Conservation (phyloP, 805 yeast genomes). For the Yamadazyma insecticola region DNA sequence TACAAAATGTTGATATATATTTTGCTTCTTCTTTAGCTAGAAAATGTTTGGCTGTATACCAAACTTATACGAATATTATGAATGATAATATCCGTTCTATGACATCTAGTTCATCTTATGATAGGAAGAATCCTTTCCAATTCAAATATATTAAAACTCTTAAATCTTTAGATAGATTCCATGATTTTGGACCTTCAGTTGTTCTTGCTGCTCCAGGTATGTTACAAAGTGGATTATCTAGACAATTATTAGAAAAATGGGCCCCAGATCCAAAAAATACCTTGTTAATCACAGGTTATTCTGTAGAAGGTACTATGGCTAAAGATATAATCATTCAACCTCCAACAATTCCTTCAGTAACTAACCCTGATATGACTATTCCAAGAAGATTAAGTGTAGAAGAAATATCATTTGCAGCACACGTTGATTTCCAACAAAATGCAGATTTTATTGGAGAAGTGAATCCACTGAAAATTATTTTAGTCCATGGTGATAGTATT, state of each 20-base stretch:
- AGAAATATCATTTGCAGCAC: conserved; percentile 98
- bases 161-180: conserved; percentile 75
- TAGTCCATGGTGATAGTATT: conserved; percentile 95
- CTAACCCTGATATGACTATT: conserved; percentile 75
- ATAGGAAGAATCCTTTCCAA: conserved; percentile 68
- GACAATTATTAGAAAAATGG: conserved; percentile 92
- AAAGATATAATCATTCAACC: conserved; percentile 87
- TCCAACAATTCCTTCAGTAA: conserved; percentile 74
- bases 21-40: conserved; percentile 92
- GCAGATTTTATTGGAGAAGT: conserved; percentile 85
- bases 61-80: conserved; percentile 96
- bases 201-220: conserved; percentile 97
- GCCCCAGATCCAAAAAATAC: conserved; percentile 93
- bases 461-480: conserved; percentile 76
- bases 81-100: conserved; percentile 83
- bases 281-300: conserved; percentile 89
- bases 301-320: conserved; percentile 98
- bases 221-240: conserved; percentile 93
- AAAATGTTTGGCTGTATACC: conserved; percentile 96
- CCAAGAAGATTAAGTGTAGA: conserved; percentile 87
- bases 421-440: conserved; percentile 93
- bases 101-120: conserved; percentile 29
- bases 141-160: conserved; percentile 82
- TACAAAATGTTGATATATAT: conserved; percentile 76
- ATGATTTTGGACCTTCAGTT: conserved; percentile 93